These are phyloP conservation scores for Penicillium canariense DNA, from an alignment of 495 filamentous ascomycete genomes.

Conservation along the genomic window DNA sequence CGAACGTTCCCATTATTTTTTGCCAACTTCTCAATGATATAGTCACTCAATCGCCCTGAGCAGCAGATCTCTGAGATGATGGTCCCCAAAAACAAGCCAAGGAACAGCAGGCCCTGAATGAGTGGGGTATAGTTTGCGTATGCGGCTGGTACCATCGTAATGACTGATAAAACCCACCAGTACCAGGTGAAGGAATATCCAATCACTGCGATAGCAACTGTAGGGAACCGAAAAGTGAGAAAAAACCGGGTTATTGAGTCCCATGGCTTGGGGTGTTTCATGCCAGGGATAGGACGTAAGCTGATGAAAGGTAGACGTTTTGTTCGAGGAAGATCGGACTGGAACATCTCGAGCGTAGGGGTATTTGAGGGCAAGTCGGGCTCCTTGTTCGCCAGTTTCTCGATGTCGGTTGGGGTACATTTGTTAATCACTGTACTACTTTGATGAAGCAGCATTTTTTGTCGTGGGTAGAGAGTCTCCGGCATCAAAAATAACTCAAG, in stretches of 20 bases:
- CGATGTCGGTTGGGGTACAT: slow-evolving; percentile 17
- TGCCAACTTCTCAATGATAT: slow-evolving; percentile 46
- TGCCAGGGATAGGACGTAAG: slow-evolving; percentile 48
- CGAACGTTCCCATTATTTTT: slow-evolving; percentile 46
- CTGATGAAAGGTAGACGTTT: slow-evolving; percentile 52
- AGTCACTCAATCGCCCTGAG: slow-evolving; percentile 55
- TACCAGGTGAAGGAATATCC: slow-evolving; percentile 60
- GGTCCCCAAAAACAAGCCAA: slow-evolving; percentile 58
- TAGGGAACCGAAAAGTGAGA: slow-evolving; percentile 48
- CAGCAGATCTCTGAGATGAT: slow-evolving; percentile 52
- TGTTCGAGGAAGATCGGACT: slow-evolving; percentile 39
- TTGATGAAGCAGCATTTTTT: slow-evolving; percentile 25
- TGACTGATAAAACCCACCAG: slow-evolving; percentile 62
- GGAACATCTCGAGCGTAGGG: neutral
- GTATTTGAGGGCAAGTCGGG: neutral
- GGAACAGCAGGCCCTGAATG: slow-evolving; percentile 57
- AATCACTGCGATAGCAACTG: slow-evolving; percentile 45
- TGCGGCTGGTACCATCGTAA: slow-evolving; percentile 59
- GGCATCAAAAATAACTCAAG: slow-evolving; percentile 55
- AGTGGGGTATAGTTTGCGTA: slow-evolving; percentile 51
- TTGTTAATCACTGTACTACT: neutral
- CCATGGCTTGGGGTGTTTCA: slow-evolving; percentile 53
- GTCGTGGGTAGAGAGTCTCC: slow-evolving; percentile 60
- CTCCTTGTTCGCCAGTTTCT: slow-evolving; percentile 19
- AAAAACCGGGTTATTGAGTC: slow-evolving; percentile 47